Base-by-base conservation (phyloP, 495 filamentous ascomycete species). In the Trichocladium uniseriatum region DNA sequence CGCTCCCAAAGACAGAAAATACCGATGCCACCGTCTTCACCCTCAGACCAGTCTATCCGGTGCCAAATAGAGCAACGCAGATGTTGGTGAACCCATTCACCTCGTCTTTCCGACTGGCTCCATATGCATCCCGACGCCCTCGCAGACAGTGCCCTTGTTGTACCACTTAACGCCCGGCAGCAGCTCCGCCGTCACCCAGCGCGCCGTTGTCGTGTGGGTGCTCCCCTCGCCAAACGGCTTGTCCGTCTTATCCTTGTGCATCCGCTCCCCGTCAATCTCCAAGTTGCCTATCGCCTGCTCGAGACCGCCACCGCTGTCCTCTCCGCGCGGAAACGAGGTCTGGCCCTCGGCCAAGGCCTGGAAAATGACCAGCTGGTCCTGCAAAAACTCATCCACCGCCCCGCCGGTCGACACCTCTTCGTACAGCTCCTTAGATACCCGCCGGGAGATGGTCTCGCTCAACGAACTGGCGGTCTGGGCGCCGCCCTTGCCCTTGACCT, bases 321-420 rank as follows among this genome's bases (percentile, higher is more conserved):
- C 54, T 4, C 40, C 24, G 15, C 61, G 49, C n/a, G 56, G 62
- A 19, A 70, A 71, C 14, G 57, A 64, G 35, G 75, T 76, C 19
- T 52, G 61, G 1, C 80, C 81, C 32, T 76, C 63, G 10, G 79
- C 83, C 37, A 95, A 67, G 22, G 82, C 83, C 59, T 94, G 86
- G 57, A 90, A 94, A 3, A 92, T 73, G 2, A 90, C 78, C 42
- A 94, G 56, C 57, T 94, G 89, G 64, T 94, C 89, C 61, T 86
- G 77, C 60, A 90, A 77, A 55, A 80, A 69, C 58, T 79, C 75
- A 61, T 94, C 88, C 7, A 89, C 78, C 19, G 70, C 71, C 5
- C 76, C 77, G 0, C 73, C 74, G 36, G 67, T 61, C 8, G 58
- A 52, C 6, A 86, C 58, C 56, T 89, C 84, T 5, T 65, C 58